Evolutionary conservation across 106 monocot genomes (phyloP), one percentile per base, ranked within the genome.

Genomic region (Xerophyta viscosa): DNA sequence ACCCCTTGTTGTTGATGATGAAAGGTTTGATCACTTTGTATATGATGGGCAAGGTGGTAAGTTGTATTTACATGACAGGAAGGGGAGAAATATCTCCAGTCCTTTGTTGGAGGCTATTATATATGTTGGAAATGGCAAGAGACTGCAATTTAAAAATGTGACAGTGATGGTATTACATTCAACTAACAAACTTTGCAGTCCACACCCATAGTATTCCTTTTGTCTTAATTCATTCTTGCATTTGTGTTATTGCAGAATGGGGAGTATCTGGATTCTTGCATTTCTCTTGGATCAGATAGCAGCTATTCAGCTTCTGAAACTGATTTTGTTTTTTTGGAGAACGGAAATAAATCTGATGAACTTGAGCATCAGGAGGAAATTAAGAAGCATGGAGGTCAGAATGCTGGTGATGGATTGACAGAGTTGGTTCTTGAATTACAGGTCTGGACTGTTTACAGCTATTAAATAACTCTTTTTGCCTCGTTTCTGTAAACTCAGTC

Each of bases 11-110:
- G 68, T 74, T 61, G 96, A 98, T 58, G 71, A 72, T 77, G 89
- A 86, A 60, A 75, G 57, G 46, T 90, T 79, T 74, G 76, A 88
- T 57, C 76, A 83, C 62, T 82, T 79, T 54, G 69, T 86, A 77
- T 98, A 86, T 86, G 96, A 98, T 77, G 96, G 96, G 31, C 78
- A 82, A 62, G 96, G 96, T 50, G 96, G 89, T 3, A 82, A 64
- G 53, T 69, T 98, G 31, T 72, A 52, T 61, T 72, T 98, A 53
- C 52, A 69, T 29, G 71, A 72, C 66, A 73, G 68, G 27, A 52
- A 65, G 11, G 88, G 88, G 6, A 74, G 65, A 56, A 47, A 59
- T 24, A 46, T 93, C 31, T 81, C 62, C 29, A 23, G 13, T 47
- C 22, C 49, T 51, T 67, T 61, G 28, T 17, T 21, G 28, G 81